These are phyloP conservation scores for Boeremia lycopersici DNA, from an alignment of 2,329 filamentous ascomycete genomes.

Conservation along the genomic window DNA sequence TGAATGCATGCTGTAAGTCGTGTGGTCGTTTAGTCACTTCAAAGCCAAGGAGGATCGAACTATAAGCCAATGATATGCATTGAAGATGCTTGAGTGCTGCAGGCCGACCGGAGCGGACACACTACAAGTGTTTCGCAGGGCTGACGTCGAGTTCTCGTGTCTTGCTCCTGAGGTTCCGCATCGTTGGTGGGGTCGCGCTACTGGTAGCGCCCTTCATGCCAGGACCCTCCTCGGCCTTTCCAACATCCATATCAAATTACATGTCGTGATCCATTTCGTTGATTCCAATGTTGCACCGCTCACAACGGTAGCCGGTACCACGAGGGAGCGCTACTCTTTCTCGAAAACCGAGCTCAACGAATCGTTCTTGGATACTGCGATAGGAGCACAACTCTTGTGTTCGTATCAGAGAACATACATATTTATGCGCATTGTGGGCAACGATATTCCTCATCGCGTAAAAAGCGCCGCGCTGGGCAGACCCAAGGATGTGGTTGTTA, in stretches of 20 bases:
- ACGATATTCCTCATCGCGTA: neutral
- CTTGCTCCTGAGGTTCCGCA: conserved; percentile 2
- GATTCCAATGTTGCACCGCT: conserved; percentile 1
- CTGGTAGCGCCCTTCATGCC: neutral
- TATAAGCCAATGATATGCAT: conserved; percentile 2
- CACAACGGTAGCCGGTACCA: neutral
- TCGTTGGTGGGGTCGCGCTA: conserved; percentile 6
- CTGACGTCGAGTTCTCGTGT: conserved; percentile 5
- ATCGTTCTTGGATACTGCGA: neutral
- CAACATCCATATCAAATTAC: neutral
- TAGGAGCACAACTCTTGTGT: neutral
- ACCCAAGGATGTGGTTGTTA: conserved; percentile 15
- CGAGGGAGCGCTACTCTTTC: neutral
- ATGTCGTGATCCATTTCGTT: neutral
- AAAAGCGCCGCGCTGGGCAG: conserved; percentile 21
- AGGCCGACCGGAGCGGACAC: conserved; percentile 17
- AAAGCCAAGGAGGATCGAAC: neutral
- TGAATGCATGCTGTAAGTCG: conserved; percentile 11
- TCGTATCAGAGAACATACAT: neutral
- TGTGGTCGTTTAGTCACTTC: conserved; percentile 17
- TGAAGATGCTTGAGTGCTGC: conserved; percentile 11
- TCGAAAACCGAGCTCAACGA: neutral
- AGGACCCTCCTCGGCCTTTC: neutral
- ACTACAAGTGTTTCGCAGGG: conserved; percentile 19
- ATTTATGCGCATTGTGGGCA: neutral